phyloP scores from a whole-genome alignment of 345 rosid genomes.

The Lepidium africanum region DNA sequence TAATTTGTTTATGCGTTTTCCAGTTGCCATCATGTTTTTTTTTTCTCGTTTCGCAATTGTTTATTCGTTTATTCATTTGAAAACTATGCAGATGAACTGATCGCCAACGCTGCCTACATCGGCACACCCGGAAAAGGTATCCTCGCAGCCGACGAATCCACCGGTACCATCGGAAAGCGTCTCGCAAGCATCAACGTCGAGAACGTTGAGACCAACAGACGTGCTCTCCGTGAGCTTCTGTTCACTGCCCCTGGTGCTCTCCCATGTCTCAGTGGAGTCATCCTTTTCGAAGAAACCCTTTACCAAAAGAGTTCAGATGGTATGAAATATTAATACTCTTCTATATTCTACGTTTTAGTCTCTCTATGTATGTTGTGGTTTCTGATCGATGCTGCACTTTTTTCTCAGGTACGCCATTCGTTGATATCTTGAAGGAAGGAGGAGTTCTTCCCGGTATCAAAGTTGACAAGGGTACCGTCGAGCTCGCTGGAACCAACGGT shows the following conservation, averaged over 20 bases:
- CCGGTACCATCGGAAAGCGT: slow-evolving; percentile 96
- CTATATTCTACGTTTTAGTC: neutral
- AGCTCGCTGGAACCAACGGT: slow-evolving; percentile 85
- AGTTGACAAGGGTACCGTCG: slow-evolving; percentile 96
- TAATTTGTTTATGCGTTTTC: neutral
- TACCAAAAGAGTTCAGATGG: slow-evolving; percentile 80
- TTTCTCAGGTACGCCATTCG: slow-evolving; percentile 69
- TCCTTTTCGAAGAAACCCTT: slow-evolving; percentile 82
- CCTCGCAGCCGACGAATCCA: slow-evolving; percentile 97
- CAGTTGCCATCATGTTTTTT: too few species aligned
- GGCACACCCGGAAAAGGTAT: slow-evolving; percentile 99
- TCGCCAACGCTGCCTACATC: slow-evolving; percentile 80
- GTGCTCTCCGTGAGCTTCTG: slow-evolving; percentile 83
- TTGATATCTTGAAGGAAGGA: slow-evolving; percentile 72
- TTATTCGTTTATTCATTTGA: neutral
- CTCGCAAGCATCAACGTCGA: slow-evolving; percentile 88
- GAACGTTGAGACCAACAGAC: slow-evolving; percentile 81
- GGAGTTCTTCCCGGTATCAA: slow-evolving; percentile 97
- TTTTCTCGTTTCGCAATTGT: neutral
- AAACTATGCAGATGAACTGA: slow-evolving; percentile 57
- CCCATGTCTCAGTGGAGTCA: slow-evolving; percentile 72
- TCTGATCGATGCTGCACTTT: neutral
- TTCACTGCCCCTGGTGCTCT: slow-evolving; percentile 85
- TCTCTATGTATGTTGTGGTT: neutral
- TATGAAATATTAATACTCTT: too few species aligned